Evolutionary conservation across 2,329 filamentous ascomycete species (phyloP).

Genomic region (Arthrobotrys megalospora): DNA sequence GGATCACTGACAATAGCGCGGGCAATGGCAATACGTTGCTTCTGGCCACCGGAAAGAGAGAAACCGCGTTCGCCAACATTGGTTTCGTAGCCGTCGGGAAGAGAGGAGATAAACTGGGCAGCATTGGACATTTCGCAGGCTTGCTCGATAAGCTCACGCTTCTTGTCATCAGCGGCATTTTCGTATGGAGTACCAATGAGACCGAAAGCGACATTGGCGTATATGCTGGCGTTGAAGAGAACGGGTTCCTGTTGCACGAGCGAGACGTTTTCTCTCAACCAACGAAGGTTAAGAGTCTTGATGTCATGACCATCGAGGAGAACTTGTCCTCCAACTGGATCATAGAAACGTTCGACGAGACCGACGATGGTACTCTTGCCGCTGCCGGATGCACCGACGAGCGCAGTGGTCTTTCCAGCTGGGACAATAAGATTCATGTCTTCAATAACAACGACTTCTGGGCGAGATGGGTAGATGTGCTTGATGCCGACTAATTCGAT

Average conservation of each 20-base stretch:
- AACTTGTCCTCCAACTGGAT: conserved; percentile 84
- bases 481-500: conserved; percentile 87
- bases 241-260: conserved; percentile 94
- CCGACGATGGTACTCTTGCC: conserved; percentile 97
- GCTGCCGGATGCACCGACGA: conserved; percentile 93
- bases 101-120: conserved; percentile 85
- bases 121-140: conserved; percentile 94
- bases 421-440: conserved; percentile 84
- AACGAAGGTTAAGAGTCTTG: conserved; percentile 84
- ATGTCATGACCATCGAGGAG: conserved; percentile 87
- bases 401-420: conserved; percentile 89
- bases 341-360: conserved; percentile 93
- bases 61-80: conserved; percentile 97
- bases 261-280: conserved; percentile 92
- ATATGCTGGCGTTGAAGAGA: conserved; percentile 90
- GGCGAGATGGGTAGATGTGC: conserved; percentile 94
- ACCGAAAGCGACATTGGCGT: conserved; percentile 89
- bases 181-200: conserved; percentile 87
- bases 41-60: conserved; percentile 92
- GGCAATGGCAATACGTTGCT: conserved; percentile 81
- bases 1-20: conserved; percentile 69
- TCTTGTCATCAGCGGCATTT: conserved; percentile 76
- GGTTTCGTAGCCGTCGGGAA: conserved; percentile 92
- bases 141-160: conserved; percentile 79
- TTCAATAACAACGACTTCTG: conserved; percentile 90